Percentiles rank a stretch among this genome's conserved stretches.
These are phyloP conservation scores for Suillus plorans DNA, from an alignment of 768 basidiomycete genomes.

Conservation along the genomic window DNA sequence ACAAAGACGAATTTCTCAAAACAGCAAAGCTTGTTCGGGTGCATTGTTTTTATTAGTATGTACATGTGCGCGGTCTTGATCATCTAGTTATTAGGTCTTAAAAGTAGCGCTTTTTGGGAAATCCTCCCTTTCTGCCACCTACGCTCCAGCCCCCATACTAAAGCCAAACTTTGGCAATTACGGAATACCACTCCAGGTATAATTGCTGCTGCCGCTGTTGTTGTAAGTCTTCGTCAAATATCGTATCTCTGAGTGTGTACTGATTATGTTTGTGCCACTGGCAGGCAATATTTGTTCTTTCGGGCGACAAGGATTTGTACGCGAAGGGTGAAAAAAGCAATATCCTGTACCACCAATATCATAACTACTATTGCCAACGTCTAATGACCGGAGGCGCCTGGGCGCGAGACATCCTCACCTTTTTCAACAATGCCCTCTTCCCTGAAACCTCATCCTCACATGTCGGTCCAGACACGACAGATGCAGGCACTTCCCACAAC, in stretches of 20 bases:
- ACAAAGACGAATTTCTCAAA: constrained; percentile 2
- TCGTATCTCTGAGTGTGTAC: background rate
- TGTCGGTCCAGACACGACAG: background rate
- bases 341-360: constrained; percentile 1
- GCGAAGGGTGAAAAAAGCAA: background rate
- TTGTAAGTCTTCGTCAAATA: background rate
- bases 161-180: constrained; percentile 7
- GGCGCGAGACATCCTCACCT: background rate
- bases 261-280: background rate
- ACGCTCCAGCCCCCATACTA: background rate
- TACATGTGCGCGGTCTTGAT: background rate
- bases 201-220: constrained; percentile 7
- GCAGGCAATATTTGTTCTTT: constrained; percentile 10
- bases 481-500: background rate
- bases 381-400: background rate
- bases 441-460: background rate
- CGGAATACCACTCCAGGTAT: background rate
- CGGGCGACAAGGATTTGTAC: background rate
- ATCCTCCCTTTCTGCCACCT: background rate
- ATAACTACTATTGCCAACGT: constrained; percentile 4
- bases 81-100: background rate
- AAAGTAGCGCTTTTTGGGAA: background rate
- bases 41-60: background rate
- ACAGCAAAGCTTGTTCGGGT: background rate
- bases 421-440: constrained; percentile 6